Conservation (phyloP, 164 flowering plant species). For the Brasenia schreberi region DNA sequence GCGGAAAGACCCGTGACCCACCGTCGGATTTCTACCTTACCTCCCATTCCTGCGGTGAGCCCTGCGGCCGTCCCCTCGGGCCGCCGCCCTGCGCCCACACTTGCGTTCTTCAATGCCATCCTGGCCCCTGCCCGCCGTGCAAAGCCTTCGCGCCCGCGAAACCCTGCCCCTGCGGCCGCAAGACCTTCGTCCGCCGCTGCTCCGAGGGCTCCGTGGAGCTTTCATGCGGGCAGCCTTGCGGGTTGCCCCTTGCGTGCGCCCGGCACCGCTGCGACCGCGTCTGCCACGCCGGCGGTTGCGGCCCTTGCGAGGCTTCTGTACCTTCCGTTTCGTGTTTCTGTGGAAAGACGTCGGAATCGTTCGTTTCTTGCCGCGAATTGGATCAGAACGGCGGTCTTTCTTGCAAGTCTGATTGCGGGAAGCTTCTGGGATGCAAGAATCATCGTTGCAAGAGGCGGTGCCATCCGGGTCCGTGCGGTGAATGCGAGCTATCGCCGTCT, state of each 20-base stretch:
- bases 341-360: conserved; percentile 29
- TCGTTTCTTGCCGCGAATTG: not conserved
- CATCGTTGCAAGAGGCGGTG: conserved; percentile 58
- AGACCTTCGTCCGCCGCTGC: conserved; percentile 62
- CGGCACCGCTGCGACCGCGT: conserved; percentile 63
- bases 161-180: conserved; percentile 80
- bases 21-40: conserved; percentile 84
- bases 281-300: conserved; percentile 83
- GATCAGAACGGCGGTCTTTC: conserved; percentile 47
- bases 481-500: conserved; percentile 58
- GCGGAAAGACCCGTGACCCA: conserved; percentile 76
- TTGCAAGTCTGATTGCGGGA: conserved; percentile 57
- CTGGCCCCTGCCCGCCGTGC: conserved; percentile 99
- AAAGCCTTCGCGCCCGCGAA: conserved; percentile 87
- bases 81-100: conserved; percentile 65
- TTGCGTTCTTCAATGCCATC: conserved; percentile 95
- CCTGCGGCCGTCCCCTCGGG: conserved; percentile 78
- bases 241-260: conserved; percentile 65
- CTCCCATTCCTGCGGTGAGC: conserved; percentile 96
- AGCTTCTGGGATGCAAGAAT: conserved; percentile 59
- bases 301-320: conserved; percentile 44
- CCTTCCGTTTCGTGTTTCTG: conserved; percentile 68
- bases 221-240: conserved; percentile 73
- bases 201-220: conserved; percentile 51
- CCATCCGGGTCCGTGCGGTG: conserved; percentile 89